Evolutionary conservation across 768 basidiomycete species (phyloP), one percentile per base, ranked within the genome.

Genomic region (Neoboletus subvelutipes): DNA sequence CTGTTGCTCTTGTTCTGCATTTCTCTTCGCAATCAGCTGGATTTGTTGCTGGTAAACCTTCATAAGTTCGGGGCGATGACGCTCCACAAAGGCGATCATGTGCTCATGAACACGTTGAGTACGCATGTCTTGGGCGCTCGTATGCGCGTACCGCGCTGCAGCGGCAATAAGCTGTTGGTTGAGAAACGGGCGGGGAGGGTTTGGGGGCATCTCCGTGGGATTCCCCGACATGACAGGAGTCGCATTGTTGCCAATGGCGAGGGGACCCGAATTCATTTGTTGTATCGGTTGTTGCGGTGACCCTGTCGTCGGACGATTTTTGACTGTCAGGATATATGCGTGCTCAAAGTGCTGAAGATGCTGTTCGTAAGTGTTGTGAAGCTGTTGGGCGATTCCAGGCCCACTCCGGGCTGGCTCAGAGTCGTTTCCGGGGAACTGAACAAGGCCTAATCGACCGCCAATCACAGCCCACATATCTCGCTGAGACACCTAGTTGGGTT

Each of bases 401-500:
- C 84, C 85, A 28, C 80, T 78, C 62, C 81, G 84, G 5, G 82
- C 76, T 12, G 88, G 86, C 58, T 88, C 84, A 5, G 75, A 69
- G 1, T 82, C 84, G 12, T 73, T 80, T 5, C 78, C 85, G 3
- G 84, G 84, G 60, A 89, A 87, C 52, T 84, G 78, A 3, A 85
- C 78, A 63, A 85, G 83, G 18, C 83, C 85, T 70, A 91, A 76
- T 24, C 78, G 80, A n/a, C 80, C 88, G 18, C 81, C 89, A 54
- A 91, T 81, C 45, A 86, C 73, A 17, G 80, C 64, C 89, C 88
- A 90, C 56, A 77, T 58, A 34, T 88, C 86, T 46, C 79, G 78
- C 55, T 73, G 71, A 26, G 74, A 74, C 13, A 86, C 80, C 86
- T 87, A 52, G n/a, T 59, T 41, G 39, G 24, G 45, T 43, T 42